Conservation (phyloP, 139 green algal genomes). For the Closterium sp. region DNA sequence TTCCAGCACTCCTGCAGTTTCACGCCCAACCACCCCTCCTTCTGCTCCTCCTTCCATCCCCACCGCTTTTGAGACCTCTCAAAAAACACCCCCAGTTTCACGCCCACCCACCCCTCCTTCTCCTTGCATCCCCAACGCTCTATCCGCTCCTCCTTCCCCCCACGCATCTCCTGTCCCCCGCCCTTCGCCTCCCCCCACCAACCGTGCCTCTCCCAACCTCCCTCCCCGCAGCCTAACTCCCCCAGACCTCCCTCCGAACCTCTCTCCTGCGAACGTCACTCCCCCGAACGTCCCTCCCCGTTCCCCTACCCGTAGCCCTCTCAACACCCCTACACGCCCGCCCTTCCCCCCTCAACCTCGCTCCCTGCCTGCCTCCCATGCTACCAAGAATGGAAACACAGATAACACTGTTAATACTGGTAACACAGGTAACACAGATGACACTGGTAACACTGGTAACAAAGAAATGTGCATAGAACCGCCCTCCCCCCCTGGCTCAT, state of each 20-base stretch:
- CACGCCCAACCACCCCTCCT: neutral
- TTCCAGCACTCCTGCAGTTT: neutral
- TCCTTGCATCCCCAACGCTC: neutral
- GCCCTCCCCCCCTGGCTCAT: neutral
- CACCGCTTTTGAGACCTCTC: no score
- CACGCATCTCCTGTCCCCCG: neutral
- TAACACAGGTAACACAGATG: neutral
- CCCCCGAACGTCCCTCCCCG: neutral
- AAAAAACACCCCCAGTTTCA: no score
- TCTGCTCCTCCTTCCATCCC: no score
- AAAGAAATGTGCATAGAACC: neutral
- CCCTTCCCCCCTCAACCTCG: neutral
- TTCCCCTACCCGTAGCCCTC: neutral
- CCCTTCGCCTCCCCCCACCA: no score
- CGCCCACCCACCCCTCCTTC: neutral
- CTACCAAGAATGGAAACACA: neutral
- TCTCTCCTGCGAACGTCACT: neutral
- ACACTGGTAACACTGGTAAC: neutral
- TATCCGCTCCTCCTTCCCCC: neutral
- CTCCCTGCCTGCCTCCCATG: no score
- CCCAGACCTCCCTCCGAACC: neutral
- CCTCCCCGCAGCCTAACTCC: neutral
- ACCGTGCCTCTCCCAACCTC: no score
- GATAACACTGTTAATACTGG: neutral
- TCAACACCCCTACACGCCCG: neutral